Conservation (phyloP, 2,329 filamentous ascomycete genomes). For the Aschersonia sp. region DNA sequence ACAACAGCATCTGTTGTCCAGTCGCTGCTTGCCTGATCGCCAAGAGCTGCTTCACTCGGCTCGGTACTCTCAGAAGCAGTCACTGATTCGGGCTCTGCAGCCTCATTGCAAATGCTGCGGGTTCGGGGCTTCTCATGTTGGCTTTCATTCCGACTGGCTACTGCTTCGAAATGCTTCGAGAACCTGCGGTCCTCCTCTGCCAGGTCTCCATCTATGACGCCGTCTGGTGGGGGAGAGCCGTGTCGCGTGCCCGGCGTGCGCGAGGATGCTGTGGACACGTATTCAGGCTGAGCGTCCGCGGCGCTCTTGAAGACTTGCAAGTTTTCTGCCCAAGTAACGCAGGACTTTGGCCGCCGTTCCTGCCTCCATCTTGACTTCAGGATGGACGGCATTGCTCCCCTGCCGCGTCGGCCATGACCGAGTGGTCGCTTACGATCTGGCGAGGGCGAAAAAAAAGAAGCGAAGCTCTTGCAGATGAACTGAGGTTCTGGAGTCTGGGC, state of each 20-base stretch:
- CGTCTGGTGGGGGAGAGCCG: constrained; percentile 29
- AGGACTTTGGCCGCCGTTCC: neutral
- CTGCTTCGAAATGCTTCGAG: constrained; percentile 30
- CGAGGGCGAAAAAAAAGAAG: constrained; percentile 35
- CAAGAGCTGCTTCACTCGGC: neutral
- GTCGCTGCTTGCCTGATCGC: neutral
- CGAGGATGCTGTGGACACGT: too few species aligned
- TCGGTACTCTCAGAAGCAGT: neutral
- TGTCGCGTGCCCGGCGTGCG: constrained; percentile 7
- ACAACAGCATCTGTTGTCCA: neutral
- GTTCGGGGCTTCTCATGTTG: neutral
- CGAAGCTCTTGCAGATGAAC: constrained; percentile 35
- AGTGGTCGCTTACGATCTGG: constrained; percentile 15
- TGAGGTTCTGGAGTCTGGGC: constrained; percentile 28
- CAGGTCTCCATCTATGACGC: constrained; percentile 15
- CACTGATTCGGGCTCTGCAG: neutral
- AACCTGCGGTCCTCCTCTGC: constrained; percentile 23
- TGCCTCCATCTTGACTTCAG: constrained; percentile 14
- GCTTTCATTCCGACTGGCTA: constrained; percentile 14
- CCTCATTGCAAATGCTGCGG: neutral
- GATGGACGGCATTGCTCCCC: constrained; percentile 11
- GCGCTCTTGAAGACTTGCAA: neutral
- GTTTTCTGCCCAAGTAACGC: constrained; percentile 3
- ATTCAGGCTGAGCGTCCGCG: neutral
- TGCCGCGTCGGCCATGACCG: neutral